Base-by-base conservation (phyloP, 805 yeast genomes). In the Nakazawaea wyomingensis region DNA sequence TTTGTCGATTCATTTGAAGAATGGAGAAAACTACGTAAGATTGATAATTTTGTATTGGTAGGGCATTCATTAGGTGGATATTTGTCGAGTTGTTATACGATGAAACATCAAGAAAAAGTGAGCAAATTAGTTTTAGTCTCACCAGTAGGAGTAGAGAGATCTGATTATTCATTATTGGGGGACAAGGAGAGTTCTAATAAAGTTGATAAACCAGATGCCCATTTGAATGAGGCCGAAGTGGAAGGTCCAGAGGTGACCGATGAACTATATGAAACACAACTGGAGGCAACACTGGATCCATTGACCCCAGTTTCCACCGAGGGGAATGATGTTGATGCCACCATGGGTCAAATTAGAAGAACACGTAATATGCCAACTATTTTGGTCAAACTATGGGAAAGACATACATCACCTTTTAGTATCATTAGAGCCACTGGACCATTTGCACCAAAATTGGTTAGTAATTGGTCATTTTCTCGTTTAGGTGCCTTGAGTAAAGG, bases 21-120 rank as follows among this genome's bases (percentile, higher is more conserved):
- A 1, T 85, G 93, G 93, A 65, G 93, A 49, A 52, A 51, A 14
- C 62, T 54, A 14, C 62, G 72, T 22, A 67, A 70, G 0, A 54
- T 85, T 9, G 67, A 67, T 1, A 68, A 73, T 41, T 71, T 85
- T 37, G 77, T 74, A 47, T 54, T 85, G n/a, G 66, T 85, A 14
- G 91, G 88, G 1, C 95, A 85, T 57, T 85, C 95, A 0, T 77
- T 77, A 52, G 95, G 95, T 34, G 93, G 87, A 0, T 81, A 83
- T 53, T 64, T 88, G 58, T 73, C 85, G 1, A 77, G 73, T 41
- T 74, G 80, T n/a, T 85, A 82, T 53, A 70, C 85, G 10, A 54
- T 79, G 37, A 76, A 68, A 46, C 69, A 79, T 50, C 59, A 73
- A 0, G 59, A 65, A 1, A 31, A 36, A 10, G 68, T 85, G 10